These are phyloP conservation scores for Penicillium pulvis DNA, from an alignment of 495 filamentous ascomycete species.

Conservation along the genomic window DNA sequence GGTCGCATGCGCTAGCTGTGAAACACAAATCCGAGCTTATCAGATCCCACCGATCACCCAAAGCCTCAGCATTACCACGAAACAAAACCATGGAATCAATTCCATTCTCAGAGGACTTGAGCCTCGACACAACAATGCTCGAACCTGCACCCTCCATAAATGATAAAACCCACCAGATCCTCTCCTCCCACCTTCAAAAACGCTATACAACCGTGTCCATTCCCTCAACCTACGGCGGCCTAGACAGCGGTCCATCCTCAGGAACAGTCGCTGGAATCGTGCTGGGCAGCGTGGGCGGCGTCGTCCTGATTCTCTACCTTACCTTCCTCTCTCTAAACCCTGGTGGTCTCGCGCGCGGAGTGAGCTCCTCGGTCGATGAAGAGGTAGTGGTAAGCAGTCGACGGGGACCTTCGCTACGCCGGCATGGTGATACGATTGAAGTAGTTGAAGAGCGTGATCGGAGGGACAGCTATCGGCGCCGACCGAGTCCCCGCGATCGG, in stretches of 20 bases:
- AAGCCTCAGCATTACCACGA: constrained; percentile 1
- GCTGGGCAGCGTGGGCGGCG: constrained; percentile 79
- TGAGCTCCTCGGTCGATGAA: constrained; percentile 29
- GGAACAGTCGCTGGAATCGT: constrained; percentile 83
- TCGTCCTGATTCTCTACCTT: constrained; percentile 75
- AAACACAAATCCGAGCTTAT: constrained; percentile 3
- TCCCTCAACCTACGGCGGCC: constrained; percentile 67
- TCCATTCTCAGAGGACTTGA: constrained; percentile 3
- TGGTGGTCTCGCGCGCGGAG: constrained; percentile 29
- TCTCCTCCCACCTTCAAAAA: constrained; percentile 23
- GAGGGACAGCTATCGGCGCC: constrained; percentile 27
- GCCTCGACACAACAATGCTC: constrained; percentile 8
- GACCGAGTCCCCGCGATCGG: constrained; percentile 21
- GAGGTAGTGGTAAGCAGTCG: constrained; percentile 32
- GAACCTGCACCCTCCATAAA: constrained; percentile 2
- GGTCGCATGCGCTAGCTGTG: background rate
- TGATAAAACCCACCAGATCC: constrained; percentile 5
- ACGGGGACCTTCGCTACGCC: constrained; percentile 14
- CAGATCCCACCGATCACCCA: constrained; percentile 7
- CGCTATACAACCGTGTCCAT: constrained; percentile 52
- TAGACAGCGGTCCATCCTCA: constrained; percentile 59
- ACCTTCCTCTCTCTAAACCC: constrained; percentile 68
- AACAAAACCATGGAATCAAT: constrained; percentile 12
- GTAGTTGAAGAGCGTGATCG: constrained; percentile 29
- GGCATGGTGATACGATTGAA: constrained; percentile 24